A percentile compares a stretch with the other conserved stretches of the same genome.
These are phyloP conservation scores for Eremothecium cymbalariae DNA, from an alignment of 1,139 yeast genomes.

Conservation along the genomic window DNA sequence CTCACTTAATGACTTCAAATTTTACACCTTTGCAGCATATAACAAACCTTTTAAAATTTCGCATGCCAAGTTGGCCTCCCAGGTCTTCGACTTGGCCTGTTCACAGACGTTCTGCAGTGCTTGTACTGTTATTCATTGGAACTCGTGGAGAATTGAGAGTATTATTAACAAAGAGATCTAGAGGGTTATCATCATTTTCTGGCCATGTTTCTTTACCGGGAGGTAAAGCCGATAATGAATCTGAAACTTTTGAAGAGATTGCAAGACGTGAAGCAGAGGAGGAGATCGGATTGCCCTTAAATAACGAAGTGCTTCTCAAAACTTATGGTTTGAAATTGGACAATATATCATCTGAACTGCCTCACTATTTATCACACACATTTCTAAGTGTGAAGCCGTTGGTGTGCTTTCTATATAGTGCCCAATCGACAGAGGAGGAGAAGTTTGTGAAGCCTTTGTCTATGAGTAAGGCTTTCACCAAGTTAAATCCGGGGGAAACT, in stretches of 20 bases:
- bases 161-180: conserved; percentile 66
- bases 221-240: conserved; percentile 64
- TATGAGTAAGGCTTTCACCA: conserved; percentile 14
- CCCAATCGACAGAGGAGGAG: conserved; percentile 27
- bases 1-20: not conserved
- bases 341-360: conserved; percentile 35
- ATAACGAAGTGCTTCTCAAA: conserved; percentile 38
- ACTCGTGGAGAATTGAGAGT: conserved; percentile 66
- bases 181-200: conserved; percentile 60
- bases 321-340: conserved; percentile 44
- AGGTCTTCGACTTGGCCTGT: conserved; percentile 33
- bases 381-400: conserved; percentile 77
- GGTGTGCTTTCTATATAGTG: conserved; percentile 50
- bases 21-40: conserved; percentile 5
- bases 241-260: conserved; percentile 61
- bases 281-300: conserved; percentile 66
- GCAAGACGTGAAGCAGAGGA: conserved; percentile 79
- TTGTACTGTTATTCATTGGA: conserved; percentile 64
- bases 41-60: conserved; percentile 17
- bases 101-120: conserved; percentile 62
- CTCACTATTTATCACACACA: conserved; percentile 71
- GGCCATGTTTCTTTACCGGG: conserved; percentile 91
- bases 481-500: conserved; percentile 20
- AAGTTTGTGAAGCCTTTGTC: conserved; percentile 32
- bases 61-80: conserved; percentile 21